phyloP scores from a whole-genome alignment of 164 flowering plant genomes.

The Tinospora cordifolia region DNA sequence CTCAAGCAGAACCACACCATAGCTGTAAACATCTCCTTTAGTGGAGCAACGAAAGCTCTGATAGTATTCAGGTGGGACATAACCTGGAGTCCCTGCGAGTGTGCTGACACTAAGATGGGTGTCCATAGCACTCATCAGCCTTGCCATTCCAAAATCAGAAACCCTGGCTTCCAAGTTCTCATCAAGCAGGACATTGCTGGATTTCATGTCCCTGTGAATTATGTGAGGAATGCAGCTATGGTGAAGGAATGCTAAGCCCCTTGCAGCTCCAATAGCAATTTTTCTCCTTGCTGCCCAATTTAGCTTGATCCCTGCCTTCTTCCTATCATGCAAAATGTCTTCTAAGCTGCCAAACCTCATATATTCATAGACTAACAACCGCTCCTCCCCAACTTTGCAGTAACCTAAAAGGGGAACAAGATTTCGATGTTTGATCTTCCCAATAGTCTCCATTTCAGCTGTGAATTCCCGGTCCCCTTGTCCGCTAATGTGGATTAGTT shows the following conservation, averaged over 20 bases:
- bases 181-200: conserved; percentile 89
- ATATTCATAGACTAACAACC: conserved; percentile 88
- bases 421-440: conserved; percentile 89
- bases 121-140: conserved; percentile 89
- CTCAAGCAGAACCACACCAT: conserved; percentile 91
- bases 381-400: conserved; percentile 91
- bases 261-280: conserved; percentile 79
- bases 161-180: conserved; percentile 84
- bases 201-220: conserved; percentile 95
- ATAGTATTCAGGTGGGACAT: conserved; percentile 96
- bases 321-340: conserved; percentile 70
- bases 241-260: conserved; percentile 91
- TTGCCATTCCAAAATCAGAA: conserved; percentile 98
- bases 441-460: conserved; percentile 98
- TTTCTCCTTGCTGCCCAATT: conserved; percentile 79
- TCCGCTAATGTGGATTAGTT: conserved; percentile 80
- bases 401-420: conserved; percentile 91
- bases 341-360: conserved; percentile 94
- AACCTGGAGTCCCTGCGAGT: conserved; percentile 94
- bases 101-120: conserved; percentile 96
- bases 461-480: conserved; percentile 98
- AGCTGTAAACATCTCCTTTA: conserved; percentile 96
- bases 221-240: conserved; percentile 89
- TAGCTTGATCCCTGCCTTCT: conserved; percentile 57
- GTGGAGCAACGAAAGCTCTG: conserved; percentile 89